A percentile compares a stretch with the other conserved stretches of the same genome.
phyloP scores from a whole-genome alignment of 768 basidiomycete species.

The Vararia minispora region DNA sequence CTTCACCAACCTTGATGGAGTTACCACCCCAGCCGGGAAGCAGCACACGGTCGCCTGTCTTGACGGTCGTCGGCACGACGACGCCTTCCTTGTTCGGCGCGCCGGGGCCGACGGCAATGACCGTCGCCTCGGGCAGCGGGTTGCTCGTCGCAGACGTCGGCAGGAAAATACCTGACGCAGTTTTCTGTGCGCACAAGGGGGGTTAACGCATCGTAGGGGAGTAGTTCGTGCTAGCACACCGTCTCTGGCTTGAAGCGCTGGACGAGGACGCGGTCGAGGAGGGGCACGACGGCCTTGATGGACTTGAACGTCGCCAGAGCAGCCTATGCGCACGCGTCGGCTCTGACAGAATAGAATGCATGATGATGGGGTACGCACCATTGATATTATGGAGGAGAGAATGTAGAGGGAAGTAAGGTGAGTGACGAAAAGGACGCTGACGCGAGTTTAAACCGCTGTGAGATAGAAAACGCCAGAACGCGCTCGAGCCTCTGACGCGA shows the following conservation, averaged over 20 bases:
- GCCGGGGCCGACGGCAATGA: constrained; percentile 92
- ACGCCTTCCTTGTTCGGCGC: constrained; percentile 81
- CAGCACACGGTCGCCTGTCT: constrained; percentile 85
- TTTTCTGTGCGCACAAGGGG: constrained; percentile 56
- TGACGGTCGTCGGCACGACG: constrained; percentile 63
- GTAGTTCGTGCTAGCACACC: constrained; percentile 34
- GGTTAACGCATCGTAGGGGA: background rate
- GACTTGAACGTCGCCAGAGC: constrained; percentile 91
- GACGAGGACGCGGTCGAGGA: constrained; percentile 93
- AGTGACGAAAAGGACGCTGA: too few relatives aligned
- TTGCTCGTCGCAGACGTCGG: constrained; percentile 78
- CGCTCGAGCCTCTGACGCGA: background rate
- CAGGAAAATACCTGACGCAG: constrained; percentile 90
- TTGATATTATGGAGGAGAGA: background rate
- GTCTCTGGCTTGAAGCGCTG: constrained; percentile 96
- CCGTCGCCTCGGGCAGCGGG: constrained; percentile 94
- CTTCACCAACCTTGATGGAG: constrained; percentile 92
- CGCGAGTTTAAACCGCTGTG: too few relatives aligned
- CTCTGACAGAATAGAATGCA: too few relatives aligned
- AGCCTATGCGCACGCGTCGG: constrained; percentile 36
- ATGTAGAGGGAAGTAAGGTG: too few relatives aligned
- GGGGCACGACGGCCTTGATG: constrained; percentile 82
- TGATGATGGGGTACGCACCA: background rate
- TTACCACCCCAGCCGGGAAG: constrained; percentile 96
- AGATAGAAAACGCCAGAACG: constrained; percentile 3